Percentiles rank a stretch among this genome's conserved stretches.
Conservation (phyloP, 306 rosid genomes). For the Acacia melanoxylon region DNA sequence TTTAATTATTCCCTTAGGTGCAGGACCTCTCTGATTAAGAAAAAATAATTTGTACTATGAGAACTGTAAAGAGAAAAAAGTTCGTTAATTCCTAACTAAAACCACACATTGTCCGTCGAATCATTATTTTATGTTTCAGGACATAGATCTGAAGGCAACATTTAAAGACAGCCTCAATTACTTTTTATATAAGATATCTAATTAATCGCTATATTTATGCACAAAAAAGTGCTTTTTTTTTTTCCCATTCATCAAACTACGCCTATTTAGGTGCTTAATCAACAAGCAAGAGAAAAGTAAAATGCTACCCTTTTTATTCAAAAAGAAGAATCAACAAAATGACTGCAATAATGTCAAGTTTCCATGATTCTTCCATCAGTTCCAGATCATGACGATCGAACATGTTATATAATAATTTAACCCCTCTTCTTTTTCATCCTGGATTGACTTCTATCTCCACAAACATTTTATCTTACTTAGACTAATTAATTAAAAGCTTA, state of each 20-base stretch:
- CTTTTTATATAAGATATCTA: not conserved
- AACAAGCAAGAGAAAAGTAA: slow-evolving; percentile 13
- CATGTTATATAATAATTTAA: not conserved
- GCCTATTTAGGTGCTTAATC: slow-evolving; percentile 15
- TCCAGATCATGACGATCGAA: not conserved
- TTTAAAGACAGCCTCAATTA: not conserved
- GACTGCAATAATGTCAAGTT: slow-evolving; percentile 1
- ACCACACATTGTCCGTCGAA: not conserved
- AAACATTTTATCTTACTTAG: not conserved
- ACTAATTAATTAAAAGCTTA: not conserved
- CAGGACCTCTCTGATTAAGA: not conserved
- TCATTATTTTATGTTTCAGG: not conserved
- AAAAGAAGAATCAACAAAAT: not conserved
- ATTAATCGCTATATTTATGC: not conserved
- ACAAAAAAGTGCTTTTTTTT: not conserved
- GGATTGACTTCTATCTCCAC: not conserved
- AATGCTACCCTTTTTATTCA: not conserved
- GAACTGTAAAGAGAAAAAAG: not conserved
- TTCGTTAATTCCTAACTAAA: not conserved
- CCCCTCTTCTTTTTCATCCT: not conserved
- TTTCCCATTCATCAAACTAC: not conserved
- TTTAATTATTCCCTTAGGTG: not conserved
- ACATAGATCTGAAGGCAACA: not conserved
- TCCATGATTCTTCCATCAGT: not conserved
- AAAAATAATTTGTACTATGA: not conserved